A percentile compares a stretch with the other conserved stretches of the same genome.
Evolutionary conservation across 306 rosid genomes (phyloP).

Genomic region (Inga laurina): DNA sequence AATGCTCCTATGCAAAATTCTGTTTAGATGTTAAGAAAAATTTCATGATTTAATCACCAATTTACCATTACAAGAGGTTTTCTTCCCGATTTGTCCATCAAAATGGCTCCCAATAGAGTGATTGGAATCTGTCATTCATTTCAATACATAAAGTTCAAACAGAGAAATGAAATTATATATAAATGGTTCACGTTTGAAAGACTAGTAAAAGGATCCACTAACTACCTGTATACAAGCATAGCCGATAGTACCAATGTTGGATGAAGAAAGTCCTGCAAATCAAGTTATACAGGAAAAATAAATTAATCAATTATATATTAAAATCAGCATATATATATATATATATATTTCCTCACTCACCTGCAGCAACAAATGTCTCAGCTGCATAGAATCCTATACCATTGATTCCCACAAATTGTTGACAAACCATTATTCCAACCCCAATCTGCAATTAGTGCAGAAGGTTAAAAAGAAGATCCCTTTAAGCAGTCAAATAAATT

Average conservation of each 20-base stretch:
- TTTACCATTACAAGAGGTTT: conserved; percentile 68
- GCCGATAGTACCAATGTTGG: conserved; percentile 65
- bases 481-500: conserved; percentile 1
- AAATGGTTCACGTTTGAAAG: conserved; percentile 15
- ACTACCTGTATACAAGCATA: conserved; percentile 72
- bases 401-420: conserved; percentile 84
- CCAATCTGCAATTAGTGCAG: conserved; percentile 61
- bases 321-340: background rate
- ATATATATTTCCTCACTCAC: conserved; percentile 38
- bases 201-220: background rate
- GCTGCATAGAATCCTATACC: conserved; percentile 76
- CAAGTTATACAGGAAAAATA: background rate
- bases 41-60: background rate
- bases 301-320: background rate
- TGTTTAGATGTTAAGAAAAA: background rate
- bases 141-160: conserved; percentile 19
- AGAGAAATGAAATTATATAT: conserved; percentile 4
- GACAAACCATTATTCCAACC: conserved; percentile 81
- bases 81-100: conserved; percentile 74
- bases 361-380: conserved; percentile 69
- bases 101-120: conserved; percentile 59
- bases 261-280: conserved; percentile 62
- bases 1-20: background rate
- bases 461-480: background rate
- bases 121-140: conserved; percentile 58